A percentile compares a stretch with the other conserved stretches of the same genome.
phyloP scores from a whole-genome alignment of 1,139 yeast genomes.

The Protomyces macrosporus region DNA sequence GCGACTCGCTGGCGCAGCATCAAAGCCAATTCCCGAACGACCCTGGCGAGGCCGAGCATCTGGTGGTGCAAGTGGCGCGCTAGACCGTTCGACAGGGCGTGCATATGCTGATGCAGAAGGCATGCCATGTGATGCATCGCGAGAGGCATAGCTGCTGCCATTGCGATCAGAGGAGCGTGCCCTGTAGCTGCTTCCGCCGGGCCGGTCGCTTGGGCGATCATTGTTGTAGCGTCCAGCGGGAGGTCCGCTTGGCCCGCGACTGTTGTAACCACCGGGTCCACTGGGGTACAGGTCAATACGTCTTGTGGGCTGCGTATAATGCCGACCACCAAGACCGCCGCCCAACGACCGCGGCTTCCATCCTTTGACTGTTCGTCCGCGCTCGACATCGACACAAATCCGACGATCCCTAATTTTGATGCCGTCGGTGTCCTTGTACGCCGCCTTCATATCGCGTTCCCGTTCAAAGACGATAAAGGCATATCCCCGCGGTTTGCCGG shows the following conservation, averaged over 20 bases:
- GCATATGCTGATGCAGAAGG: constrained; percentile 5
- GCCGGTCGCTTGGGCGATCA: constrained; percentile 1
- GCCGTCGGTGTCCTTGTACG: constrained; percentile 57
- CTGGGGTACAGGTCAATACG: not conserved
- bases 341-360: constrained; percentile 81
- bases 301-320: constrained; percentile 38
- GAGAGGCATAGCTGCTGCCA: not conserved
- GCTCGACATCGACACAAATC: constrained; percentile 71
- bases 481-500: constrained; percentile 67
- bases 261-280: constrained; percentile 1
- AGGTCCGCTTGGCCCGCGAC: constrained; percentile 9
- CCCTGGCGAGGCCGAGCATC: constrained; percentile 13
- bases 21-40: constrained; percentile 18
- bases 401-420: constrained; percentile 50
- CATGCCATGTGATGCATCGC: not conserved
- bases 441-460: constrained; percentile 53
- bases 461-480: constrained; percentile 72
- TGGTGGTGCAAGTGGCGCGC: not conserved
- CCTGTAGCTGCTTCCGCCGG: not conserved
- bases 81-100: not conserved
- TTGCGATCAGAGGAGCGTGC: not conserved
- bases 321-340: constrained; percentile 69
- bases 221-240: not conserved
- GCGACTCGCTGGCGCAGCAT: not conserved
- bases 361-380: constrained; percentile 67